A percentile compares a stretch with the other conserved stretches of the same genome.
Conservation (phyloP, 2,329 filamentous ascomycete species). For the Sporothrix brasiliensis region DNA sequence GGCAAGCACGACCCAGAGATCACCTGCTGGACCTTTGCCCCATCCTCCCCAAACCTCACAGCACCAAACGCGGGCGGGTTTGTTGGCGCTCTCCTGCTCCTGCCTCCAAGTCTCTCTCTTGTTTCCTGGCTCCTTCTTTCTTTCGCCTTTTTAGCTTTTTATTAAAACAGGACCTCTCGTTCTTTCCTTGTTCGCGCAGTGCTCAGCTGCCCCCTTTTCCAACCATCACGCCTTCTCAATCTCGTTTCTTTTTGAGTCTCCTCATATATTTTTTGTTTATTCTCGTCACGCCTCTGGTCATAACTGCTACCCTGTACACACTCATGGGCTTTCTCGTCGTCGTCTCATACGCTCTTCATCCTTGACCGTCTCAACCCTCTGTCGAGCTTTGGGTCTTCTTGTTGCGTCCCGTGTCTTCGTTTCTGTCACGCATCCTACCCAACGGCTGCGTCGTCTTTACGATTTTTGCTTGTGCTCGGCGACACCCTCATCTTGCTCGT, state of each 20-base stretch:
- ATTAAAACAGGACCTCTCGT: constrained; percentile 33
- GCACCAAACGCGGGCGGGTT: constrained; percentile 25
- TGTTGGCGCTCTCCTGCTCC: constrained; percentile 19
- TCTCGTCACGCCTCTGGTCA: constrained; percentile 21
- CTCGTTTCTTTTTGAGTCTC: constrained; percentile 26
- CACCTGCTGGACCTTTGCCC: constrained; percentile 34
- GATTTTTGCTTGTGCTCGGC: background rate
- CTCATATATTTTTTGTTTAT: constrained; percentile 19
- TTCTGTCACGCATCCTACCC: constrained; percentile 16
- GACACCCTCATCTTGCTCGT: constrained; percentile 1
- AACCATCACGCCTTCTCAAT: constrained; percentile 13
- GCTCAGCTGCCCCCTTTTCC: constrained; percentile 33
- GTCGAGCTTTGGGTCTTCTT: background rate
- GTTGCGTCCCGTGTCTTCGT: background rate
- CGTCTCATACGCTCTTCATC: background rate
- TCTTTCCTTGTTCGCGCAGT: constrained; percentile 32
- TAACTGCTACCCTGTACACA: constrained; percentile 6
- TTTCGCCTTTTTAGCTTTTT: constrained; percentile 29
- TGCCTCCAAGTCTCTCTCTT: constrained; percentile 15
- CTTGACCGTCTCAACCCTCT: background rate
- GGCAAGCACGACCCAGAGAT: constrained; percentile 33
- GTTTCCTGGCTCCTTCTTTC: constrained; percentile 9
- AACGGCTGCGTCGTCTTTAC: background rate
- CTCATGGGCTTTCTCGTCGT: background rate
- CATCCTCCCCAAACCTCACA: constrained; percentile 26